phyloP scores from a whole-genome alignment of 768 basidiomycete species.

The Suillus brevipes region DNA sequence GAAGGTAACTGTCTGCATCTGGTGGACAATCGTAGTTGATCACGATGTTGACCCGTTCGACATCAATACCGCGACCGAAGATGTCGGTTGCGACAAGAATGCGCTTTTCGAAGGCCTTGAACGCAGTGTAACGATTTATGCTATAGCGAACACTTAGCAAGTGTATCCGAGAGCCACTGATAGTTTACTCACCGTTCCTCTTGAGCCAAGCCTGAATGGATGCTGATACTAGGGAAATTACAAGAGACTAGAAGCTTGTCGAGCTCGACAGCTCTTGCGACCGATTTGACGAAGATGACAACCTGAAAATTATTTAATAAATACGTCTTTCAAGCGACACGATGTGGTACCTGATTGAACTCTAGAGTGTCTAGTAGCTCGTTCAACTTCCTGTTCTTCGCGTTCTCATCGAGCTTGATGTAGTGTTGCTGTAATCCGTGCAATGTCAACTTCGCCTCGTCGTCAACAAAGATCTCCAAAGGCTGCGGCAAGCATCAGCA shows the following conservation, averaged over 20 bases:
- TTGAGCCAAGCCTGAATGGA: slow-evolving; percentile 92
- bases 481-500: slow-evolving; percentile 53
- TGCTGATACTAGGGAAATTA: slow-evolving; percentile 97
- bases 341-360: slow-evolving; percentile 83
- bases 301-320: slow-evolving; percentile 54
- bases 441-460: slow-evolving; percentile 96
- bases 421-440: slow-evolving; percentile 99
- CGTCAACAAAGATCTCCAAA: slow-evolving; percentile 98
- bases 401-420: slow-evolving; percentile 92
- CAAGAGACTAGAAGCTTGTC: slow-evolving; percentile 95
- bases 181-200: slow-evolving; percentile 83
- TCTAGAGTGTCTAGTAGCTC: slow-evolving; percentile 93
- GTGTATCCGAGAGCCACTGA: background rate
- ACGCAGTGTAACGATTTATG: slow-evolving; percentile 93
- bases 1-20: slow-evolving; percentile 97
- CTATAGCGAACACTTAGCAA: slow-evolving; percentile 41
- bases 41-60: slow-evolving; percentile 99
- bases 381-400: slow-evolving; percentile 96
- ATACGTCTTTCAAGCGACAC: background rate
- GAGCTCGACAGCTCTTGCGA: slow-evolving; percentile 92
- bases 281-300: slow-evolving; percentile 99
- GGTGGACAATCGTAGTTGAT: slow-evolving; percentile 98
- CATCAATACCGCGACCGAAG: slow-evolving; percentile 98
- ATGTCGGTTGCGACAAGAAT: slow-evolving; percentile 99
- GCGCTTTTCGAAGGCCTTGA: slow-evolving; percentile 99